Base-by-base conservation (phyloP, 169 alveolate species). In the Eimeria brunetti region DNA sequence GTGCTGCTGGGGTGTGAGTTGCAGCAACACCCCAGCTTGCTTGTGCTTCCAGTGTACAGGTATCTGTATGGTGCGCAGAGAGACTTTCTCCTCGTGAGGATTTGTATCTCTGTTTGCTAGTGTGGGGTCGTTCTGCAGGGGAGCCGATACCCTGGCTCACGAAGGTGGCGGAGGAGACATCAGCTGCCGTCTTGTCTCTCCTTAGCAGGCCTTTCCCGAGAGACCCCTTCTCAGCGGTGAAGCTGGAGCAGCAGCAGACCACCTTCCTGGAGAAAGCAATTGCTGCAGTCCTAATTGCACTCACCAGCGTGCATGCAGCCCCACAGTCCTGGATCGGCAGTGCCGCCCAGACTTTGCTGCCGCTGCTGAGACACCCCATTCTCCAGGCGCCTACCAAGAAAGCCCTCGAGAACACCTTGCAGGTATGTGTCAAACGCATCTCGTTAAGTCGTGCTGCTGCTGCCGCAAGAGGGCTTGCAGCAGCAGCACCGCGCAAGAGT, bases 251-350 rank as follows among this genome's bases (percentile, higher is more conserved):
- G 56, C 78, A 36, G 18, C 60, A 22, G 11, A 38, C n/a, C 73
- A 27, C 80, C 33, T 83, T 56, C 36, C 62, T 78, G 64, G 44
- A 90, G 7, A 36, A 30, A 12, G 71, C 80, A 38, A 60, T 81
- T 44, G 91, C 73, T 64, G 95, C 76, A 44, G 69, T 89, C 38
- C 33, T 89, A 7, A 64, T 78, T 27, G 95, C 95, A 27, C 85
- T 91, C 78, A 80, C 95, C 75, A 91, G 95, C 51, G 95, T 86
- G 73, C 94, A 94, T 46, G 88, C 94, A 5, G 96, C 96, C 14
- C 89, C 88, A 9, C 96, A 94, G 73, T 94, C 96, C 41, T 94
- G 96, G 96, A 94, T 94, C 18, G 96, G 96, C 44, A 94, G 56
- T 33, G 96, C 96, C 53, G 96, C 96, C 8, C 96, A 94, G 51